Conservation (phyloP, 805 yeast species). For the Metschnikowia borealis region DNA sequence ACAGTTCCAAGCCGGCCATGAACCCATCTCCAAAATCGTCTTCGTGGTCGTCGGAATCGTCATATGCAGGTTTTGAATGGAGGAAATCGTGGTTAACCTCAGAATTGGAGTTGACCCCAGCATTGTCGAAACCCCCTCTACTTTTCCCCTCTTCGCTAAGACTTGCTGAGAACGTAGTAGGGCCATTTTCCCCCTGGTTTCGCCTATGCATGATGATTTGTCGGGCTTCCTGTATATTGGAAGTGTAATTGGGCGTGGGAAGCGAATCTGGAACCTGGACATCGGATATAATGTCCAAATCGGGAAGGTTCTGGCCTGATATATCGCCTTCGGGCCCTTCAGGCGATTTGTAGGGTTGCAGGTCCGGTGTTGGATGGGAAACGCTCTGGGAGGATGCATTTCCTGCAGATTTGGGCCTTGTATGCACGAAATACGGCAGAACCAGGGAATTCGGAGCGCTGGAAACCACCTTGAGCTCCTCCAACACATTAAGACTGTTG, state of each 20-base stretch:
- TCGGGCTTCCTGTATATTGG: background rate
- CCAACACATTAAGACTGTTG: background rate
- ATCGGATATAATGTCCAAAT: background rate
- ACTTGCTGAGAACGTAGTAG: background rate
- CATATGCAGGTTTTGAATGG: too few relatives aligned
- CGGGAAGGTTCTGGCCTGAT: background rate
- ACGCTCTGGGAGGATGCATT: background rate
- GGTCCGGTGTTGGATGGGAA: too few relatives aligned
- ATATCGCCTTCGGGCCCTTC: too few relatives aligned
- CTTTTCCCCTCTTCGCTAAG: too few relatives aligned
- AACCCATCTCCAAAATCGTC: constrained; percentile 18
- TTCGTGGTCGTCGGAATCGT: constrained; percentile 3
- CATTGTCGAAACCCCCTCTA: too few relatives aligned
- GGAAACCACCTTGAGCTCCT: background rate
- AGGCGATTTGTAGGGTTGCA: too few relatives aligned
- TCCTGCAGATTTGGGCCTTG: background rate
- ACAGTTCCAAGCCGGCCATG: constrained; percentile 17
- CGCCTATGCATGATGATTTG: background rate
- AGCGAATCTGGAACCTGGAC: background rate
- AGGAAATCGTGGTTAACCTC: too few relatives aligned
- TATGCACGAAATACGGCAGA: background rate
- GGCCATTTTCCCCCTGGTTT: background rate
- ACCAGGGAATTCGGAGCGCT: background rate
- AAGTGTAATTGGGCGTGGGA: background rate
- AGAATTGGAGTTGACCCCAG: too few relatives aligned